These are phyloP conservation scores for Mesostigma viride DNA, from an alignment of 139 green algal genomes.

Conservation along the genomic window DNA sequence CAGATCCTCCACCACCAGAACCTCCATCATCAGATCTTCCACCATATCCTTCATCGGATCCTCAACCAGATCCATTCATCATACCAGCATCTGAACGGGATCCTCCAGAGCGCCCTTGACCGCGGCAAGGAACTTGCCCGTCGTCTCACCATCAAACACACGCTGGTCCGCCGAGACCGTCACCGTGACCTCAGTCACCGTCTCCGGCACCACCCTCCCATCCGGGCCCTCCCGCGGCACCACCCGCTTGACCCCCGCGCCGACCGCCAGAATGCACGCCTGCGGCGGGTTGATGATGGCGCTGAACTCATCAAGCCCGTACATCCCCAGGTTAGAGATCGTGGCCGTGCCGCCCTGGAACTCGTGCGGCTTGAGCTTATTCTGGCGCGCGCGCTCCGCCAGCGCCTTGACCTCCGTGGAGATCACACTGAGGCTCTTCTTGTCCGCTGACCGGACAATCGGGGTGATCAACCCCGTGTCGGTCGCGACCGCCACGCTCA, in stretches of 20 bases:
- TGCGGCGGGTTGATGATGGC: slow-evolving; percentile 88
- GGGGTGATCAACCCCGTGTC: slow-evolving; percentile 37
- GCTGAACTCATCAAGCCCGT: slow-evolving; percentile 73
- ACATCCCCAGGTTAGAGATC: slow-evolving; percentile 68
- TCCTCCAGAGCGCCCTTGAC: slow-evolving; percentile 77
- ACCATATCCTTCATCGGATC: too few species aligned
- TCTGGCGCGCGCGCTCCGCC: slow-evolving; percentile 58
- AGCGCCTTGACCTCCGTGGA: slow-evolving; percentile 74
- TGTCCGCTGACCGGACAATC: slow-evolving; percentile 28
- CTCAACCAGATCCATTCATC: too few species aligned
- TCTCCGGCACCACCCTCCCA: slow-evolving; percentile 5
- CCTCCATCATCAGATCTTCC: too few species aligned
- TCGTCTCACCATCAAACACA: slow-evolving; percentile 65
- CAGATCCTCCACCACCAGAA: too few species aligned
- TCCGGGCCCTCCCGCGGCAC: slow-evolving; percentile 25
- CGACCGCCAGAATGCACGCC: slow-evolving; percentile 53
- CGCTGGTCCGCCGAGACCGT: slow-evolving; percentile 71
- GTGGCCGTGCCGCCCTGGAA: slow-evolving; percentile 29
- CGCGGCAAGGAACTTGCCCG: slow-evolving; percentile 71
- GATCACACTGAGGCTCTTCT: slow-evolving; percentile 12
- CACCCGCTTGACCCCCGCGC: slow-evolving; percentile 16
- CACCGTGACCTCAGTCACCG: slow-evolving; percentile 49
- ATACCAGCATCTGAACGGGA: slow-evolving; percentile 69
- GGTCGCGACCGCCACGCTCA: slow-evolving; percentile 33
- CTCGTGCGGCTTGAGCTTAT: slow-evolving; percentile 77